Conservation (phyloP, 805 yeast species). For the Lachancea dasiensis region DNA sequence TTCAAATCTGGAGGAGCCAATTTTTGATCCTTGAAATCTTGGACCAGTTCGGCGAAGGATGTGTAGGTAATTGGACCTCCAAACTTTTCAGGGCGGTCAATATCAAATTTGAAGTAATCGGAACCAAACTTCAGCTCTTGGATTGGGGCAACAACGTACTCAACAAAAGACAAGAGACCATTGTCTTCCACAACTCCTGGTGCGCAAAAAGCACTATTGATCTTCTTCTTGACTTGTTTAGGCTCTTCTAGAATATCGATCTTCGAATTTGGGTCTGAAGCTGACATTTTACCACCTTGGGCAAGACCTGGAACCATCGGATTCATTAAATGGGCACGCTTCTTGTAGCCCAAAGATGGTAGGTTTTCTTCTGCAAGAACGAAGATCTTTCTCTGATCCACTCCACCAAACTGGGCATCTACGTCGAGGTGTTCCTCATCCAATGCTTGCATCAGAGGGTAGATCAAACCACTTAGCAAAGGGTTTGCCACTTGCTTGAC, state of each 20-base stretch:
- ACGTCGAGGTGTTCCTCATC: slow-evolving; percentile 86
- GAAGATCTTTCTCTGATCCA: slow-evolving; percentile 96
- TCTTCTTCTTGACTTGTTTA: slow-evolving; percentile 80
- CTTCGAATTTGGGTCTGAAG: slow-evolving; percentile 97
- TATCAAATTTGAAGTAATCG: slow-evolving; percentile 56
- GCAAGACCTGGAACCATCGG: slow-evolving; percentile 97
- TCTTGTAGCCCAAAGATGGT: slow-evolving; percentile 82
- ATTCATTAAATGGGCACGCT: slow-evolving; percentile 98
- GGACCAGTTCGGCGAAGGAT: slow-evolving; percentile 61
- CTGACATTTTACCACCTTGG: slow-evolving; percentile 98
- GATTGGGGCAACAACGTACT: slow-evolving; percentile 80
- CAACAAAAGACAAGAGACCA: slow-evolving; percentile 81
- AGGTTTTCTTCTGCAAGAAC: slow-evolving; percentile 95
- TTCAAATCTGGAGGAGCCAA: slow-evolving; percentile 92
- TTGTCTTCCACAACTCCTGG: slow-evolving; percentile 91
- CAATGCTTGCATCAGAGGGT: slow-evolving; percentile 97
- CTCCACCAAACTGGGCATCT: slow-evolving; percentile 98
- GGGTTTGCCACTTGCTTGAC: slow-evolving; percentile 97
- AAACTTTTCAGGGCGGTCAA: slow-evolving; percentile 92
- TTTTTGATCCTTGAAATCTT: slow-evolving; percentile 65
- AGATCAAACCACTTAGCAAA: slow-evolving; percentile 83
- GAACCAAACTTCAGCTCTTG: slow-evolving; percentile 64
- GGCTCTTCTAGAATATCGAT: slow-evolving; percentile 91
- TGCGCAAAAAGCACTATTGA: slow-evolving; percentile 87
- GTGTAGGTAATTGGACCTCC: slow-evolving; percentile 85